These are phyloP conservation scores for Penicillium samsonianum DNA, from an alignment of 495 filamentous ascomycete genomes.

Conservation along the genomic window DNA sequence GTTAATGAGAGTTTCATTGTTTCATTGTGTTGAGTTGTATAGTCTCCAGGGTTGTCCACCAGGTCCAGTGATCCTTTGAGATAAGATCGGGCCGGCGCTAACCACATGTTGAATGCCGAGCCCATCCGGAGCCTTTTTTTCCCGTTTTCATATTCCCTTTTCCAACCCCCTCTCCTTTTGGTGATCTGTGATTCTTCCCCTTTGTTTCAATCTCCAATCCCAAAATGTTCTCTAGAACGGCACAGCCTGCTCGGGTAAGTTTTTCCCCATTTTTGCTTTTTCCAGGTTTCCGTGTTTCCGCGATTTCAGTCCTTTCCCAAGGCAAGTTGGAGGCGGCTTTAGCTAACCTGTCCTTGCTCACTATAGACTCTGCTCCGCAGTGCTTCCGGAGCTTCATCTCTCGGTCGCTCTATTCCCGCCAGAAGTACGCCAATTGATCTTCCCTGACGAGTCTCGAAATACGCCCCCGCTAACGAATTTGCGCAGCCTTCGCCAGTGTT, in stretches of 20 bases:
- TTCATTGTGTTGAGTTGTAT: background rate
- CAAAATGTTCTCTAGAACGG: conserved; percentile 34
- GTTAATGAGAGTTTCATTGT: background rate
- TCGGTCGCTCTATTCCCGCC: conserved; percentile 40
- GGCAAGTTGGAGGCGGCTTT: conserved; percentile 9
- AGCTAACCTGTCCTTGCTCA: conserved; percentile 15
- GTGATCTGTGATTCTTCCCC: conserved; percentile 5
- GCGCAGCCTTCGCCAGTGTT: conserved; percentile 66
- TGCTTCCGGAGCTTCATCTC: conserved; percentile 37
- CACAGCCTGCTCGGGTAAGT: conserved; percentile 33
- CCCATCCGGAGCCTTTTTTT: conserved; percentile 46
- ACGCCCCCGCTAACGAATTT: conserved; percentile 19
- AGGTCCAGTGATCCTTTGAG: background rate
- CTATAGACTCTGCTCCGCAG: conserved; percentile 44
- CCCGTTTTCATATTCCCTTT: conserved; percentile 33
- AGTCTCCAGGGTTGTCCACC: background rate
- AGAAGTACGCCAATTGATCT: conserved; percentile 42
- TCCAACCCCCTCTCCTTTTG: conserved; percentile 14
- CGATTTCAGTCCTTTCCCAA: conserved; percentile 1
- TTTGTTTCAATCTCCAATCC: conserved; percentile 8
- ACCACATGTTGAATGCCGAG: conserved; percentile 39
- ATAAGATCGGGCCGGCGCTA: conserved; percentile 46
- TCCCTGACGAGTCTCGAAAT: background rate
- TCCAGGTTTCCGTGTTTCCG: conserved; percentile 6
- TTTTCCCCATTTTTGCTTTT: conserved; percentile 9